Base-by-base conservation (phyloP, 73 alveolate genomes). In the Diophrys sp. region DNA sequence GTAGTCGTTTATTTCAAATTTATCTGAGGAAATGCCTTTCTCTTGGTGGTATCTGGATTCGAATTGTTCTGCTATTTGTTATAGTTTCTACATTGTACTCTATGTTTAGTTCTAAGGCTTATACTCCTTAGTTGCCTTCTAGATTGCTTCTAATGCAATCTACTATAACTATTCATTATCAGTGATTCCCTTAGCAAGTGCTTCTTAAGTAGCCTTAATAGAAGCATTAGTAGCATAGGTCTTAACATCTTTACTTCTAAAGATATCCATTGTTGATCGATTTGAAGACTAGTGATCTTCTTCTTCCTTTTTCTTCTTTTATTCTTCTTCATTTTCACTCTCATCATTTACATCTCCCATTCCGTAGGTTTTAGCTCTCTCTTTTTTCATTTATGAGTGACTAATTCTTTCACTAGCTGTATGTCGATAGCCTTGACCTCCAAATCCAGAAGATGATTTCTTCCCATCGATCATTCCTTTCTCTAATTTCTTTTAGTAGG, bases 351-450 rank as follows among this genome's bases (percentile, higher is more conserved):
- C 94, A 29, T 86, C 95, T 31, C 89, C 97, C 1, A 85, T 79
- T 2, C 95, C 97, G 56, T 83, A 79, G 14, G 96, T 96, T 53
- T 87, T 89, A 31, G 90, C 96, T 66, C 81, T 83, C 75, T 96
- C 92, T 75, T 95, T 89, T 75, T 95, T 84, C 56, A 79, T 83
- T 44, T 96, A 90, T 66, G 95, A 84, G 72, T 88, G 92, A 78
- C 95, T 96, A 24, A 88, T 90, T 70, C 88, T 86, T 85, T 97
- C 99, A 62, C 91, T 91, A 31, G 87, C 94, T 73, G 93, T 92
- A 79, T 94, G 96, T 67, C 96, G 89, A 81, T 86, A 97, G 27
- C 99, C 99, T 73, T 95, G 87, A 67, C 99, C 99, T 55, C 86
- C 89, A 84, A 82, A 93, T 2, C 98, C 98, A 67, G 56, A 31